Evolutionary conservation across 139 green algal genomes (phyloP).

Genomic region (Chlorella sp.): DNA sequence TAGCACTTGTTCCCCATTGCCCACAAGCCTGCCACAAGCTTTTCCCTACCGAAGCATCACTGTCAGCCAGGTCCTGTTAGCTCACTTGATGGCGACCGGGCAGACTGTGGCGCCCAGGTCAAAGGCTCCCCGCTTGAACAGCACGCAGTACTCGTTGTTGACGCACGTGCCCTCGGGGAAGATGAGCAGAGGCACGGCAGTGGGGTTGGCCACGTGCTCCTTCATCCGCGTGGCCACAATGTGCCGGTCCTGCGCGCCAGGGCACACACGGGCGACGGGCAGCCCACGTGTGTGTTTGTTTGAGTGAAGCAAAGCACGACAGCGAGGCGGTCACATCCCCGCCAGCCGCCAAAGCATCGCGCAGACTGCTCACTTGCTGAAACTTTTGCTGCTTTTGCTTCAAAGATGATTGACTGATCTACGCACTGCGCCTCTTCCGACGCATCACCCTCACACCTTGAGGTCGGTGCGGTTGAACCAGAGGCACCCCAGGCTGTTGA

Average conservation of each 20-base stretch:
- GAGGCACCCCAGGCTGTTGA: constrained; percentile 87
- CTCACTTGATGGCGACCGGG: constrained; percentile 93
- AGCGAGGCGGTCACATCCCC: background rate
- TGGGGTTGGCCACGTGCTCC: constrained; percentile 64
- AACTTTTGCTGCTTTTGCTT: background rate
- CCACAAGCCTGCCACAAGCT: background rate
- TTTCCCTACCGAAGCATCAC: background rate
- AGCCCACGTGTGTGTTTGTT: too few species aligned
- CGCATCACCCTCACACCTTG: background rate
- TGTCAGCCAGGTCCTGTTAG: background rate
- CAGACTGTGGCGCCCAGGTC: constrained; percentile 79
- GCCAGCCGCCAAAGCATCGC: background rate
- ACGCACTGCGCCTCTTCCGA: too few species aligned
- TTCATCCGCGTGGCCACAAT: constrained; percentile 75
- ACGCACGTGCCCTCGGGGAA: constrained; percentile 99
- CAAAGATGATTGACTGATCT: too few species aligned
- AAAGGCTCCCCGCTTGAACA: constrained; percentile 96
- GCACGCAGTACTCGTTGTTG: constrained; percentile 99
- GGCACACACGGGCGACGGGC: background rate
- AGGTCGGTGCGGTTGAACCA: constrained; percentile 93
- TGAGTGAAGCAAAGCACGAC: background rate
- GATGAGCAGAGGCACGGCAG: constrained; percentile 89
- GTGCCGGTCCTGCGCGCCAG: constrained; percentile 79
- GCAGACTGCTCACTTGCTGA: background rate
- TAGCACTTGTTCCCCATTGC: background rate